phyloP scores from a whole-genome alignment of 2,329 filamentous ascomycete species.

The Ceratocystiopsis sp. region DNA sequence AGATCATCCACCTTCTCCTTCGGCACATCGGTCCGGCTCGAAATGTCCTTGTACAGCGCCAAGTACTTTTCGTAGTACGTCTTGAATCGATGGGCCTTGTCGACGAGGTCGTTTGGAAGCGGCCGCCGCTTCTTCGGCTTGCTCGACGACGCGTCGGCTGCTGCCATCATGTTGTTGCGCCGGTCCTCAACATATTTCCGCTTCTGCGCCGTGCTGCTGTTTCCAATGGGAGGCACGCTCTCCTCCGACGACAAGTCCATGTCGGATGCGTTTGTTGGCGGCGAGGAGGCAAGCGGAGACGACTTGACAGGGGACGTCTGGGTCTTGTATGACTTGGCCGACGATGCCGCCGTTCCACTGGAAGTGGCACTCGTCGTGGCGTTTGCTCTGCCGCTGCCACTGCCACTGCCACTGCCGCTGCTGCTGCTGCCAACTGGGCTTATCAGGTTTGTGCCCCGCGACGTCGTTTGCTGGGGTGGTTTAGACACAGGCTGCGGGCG shows the following conservation, averaged over 20 bases:
- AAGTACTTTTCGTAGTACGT: slow-evolving; percentile 38
- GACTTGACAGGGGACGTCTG: slow-evolving; percentile 43
- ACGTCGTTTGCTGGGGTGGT: neutral
- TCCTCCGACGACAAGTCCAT: slow-evolving; percentile 24
- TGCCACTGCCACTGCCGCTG: neutral
- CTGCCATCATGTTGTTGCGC: slow-evolving; percentile 6
- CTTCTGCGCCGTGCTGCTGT: slow-evolving; percentile 21
- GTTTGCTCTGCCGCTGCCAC: neutral
- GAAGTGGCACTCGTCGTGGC: no score
- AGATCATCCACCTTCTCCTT: slow-evolving; percentile 33
- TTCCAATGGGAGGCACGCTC: slow-evolving; percentile 13
- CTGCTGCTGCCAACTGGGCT: slow-evolving; percentile 1
- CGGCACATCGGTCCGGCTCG: slow-evolving; percentile 30
- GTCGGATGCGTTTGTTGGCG: slow-evolving; percentile 48
- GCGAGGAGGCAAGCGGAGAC: slow-evolving; percentile 47
- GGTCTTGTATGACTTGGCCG: slow-evolving; percentile 24
- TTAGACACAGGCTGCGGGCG: neutral
- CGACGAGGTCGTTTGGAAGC: slow-evolving; percentile 30
- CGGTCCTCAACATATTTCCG: slow-evolving; percentile 19
- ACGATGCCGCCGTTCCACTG: neutral
- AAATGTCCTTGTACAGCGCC: slow-evolving; percentile 37
- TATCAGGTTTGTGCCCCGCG: no score
- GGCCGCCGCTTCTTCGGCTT: slow-evolving; percentile 14
- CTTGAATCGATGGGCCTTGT: slow-evolving; percentile 38
- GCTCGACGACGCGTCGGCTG: slow-evolving; percentile 10